Evolutionary conservation across 345 rosid genomes (phyloP).

Genomic region (Fremontodendron californicum): DNA sequence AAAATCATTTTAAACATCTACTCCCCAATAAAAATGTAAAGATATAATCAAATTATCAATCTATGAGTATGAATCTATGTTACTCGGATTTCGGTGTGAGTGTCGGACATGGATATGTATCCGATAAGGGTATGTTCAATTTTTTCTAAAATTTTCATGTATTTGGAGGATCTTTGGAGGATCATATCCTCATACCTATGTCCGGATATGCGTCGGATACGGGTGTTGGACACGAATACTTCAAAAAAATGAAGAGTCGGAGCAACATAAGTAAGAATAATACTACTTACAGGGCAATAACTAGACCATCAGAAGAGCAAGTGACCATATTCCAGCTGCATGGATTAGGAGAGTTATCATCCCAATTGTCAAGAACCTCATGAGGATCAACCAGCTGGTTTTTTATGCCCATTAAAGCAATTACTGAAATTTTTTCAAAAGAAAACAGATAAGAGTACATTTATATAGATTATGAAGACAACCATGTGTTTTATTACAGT

Average conservation of each 20-base stretch:
- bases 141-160: too few relatives aligned
- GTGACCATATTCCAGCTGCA: slow-evolving; percentile 77
- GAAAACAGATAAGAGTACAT: not conserved
- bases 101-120: not conserved
- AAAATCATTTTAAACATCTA: slow-evolving; percentile 2
- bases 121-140: too few relatives aligned
- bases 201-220: too few relatives aligned
- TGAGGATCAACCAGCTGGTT: slow-evolving; percentile 53
- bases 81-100: not conserved
- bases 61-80: not conserved
- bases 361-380: slow-evolving; percentile 61
- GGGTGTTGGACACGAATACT: too few relatives aligned
- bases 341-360: slow-evolving; percentile 67
- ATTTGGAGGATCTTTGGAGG: too few relatives aligned
- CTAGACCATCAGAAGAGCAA: not conserved
- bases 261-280: not conserved
- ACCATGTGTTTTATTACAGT: not conserved
- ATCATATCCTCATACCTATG: too few relatives aligned
- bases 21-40: too few relatives aligned
- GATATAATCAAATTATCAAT: not conserved
- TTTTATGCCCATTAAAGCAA: slow-evolving; percentile 62
- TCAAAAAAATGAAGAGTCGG: too few relatives aligned
- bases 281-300: not conserved
- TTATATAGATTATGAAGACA: not conserved
- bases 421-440: not conserved